A percentile compares a stretch with the other conserved stretches of the same genome.
Evolutionary conservation across 345 rosid species (phyloP).

Genomic region (Melaleuca alternifolia): DNA sequence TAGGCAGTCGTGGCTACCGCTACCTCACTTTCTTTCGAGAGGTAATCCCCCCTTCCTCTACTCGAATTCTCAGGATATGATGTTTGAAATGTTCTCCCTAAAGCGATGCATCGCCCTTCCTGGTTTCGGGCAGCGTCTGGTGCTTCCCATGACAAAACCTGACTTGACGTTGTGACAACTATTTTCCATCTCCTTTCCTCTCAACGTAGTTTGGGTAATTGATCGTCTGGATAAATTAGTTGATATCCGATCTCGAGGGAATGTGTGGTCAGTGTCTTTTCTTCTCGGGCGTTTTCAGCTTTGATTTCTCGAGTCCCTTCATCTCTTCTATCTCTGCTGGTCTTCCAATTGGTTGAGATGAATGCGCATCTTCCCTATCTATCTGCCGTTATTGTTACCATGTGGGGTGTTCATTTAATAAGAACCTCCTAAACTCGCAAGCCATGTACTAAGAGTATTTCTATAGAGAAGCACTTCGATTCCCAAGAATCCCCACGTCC

Average conservation of each 20-base stretch:
- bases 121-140: background rate
- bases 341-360: background rate
- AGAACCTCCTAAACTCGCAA: background rate
- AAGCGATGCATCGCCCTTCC: background rate
- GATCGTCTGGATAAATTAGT: background rate
- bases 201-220: background rate
- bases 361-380: background rate
- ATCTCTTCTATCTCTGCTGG: background rate
- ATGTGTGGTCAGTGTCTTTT: background rate
- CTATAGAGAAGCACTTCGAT: background rate
- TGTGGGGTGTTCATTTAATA: background rate
- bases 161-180: background rate
- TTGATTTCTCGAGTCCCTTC: background rate
- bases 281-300: background rate
- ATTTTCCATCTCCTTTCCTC: background rate
- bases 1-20: conserved; percentile 87
- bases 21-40: conserved; percentile 74
- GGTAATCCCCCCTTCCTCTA: conserved; percentile 13
- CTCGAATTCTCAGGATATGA: background rate
- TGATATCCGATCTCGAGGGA: background rate
- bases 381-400: background rate
- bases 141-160: background rate
- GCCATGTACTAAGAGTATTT: background rate
- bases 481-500: background rate
- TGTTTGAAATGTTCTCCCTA: background rate